Percentiles rank a stretch among this genome's conserved stretches.
phyloP scores from a whole-genome alignment of 768 basidiomycete genomes.

The Suillus subaureus region DNA sequence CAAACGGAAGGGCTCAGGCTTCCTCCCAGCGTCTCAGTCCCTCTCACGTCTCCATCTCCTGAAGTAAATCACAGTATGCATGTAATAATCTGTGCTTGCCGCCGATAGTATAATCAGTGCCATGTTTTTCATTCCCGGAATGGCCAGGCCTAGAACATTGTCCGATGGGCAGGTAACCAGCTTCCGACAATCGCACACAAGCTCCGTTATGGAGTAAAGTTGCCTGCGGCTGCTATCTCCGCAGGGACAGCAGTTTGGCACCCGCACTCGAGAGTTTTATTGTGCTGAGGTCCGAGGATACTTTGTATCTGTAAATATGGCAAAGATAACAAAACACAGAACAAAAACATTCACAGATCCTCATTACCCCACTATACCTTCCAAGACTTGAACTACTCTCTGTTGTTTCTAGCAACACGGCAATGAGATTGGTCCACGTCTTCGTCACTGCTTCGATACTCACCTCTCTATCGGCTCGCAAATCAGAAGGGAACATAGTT shows the following conservation, averaged over 20 bases:
- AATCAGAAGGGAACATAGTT: constrained; percentile 64
- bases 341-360: not conserved
- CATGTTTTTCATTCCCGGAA: not conserved
- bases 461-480: constrained; percentile 58
- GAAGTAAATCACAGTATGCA: not conserved
- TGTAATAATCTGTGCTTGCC: not conserved
- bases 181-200: not conserved
- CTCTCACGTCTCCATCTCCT: constrained; percentile 1
- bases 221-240: not conserved
- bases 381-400: constrained; percentile 68
- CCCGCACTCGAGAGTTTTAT: not conserved
- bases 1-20: not conserved
- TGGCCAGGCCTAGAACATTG: not conserved
- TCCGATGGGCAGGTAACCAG: not conserved
- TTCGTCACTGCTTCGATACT: constrained; percentile 17
- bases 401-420: constrained; percentile 58
- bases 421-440: constrained; percentile 7
- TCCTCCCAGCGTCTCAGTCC: not conserved
- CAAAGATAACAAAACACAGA: not conserved
- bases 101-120: not conserved
- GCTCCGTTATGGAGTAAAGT: not conserved
- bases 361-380: constrained; percentile 44
- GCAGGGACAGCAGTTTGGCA: not conserved
- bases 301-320: not conserved
- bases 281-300: not conserved